phyloP scores from a whole-genome alignment of 2,329 filamentous ascomycete genomes.

The Apiospora pterosperma region DNA sequence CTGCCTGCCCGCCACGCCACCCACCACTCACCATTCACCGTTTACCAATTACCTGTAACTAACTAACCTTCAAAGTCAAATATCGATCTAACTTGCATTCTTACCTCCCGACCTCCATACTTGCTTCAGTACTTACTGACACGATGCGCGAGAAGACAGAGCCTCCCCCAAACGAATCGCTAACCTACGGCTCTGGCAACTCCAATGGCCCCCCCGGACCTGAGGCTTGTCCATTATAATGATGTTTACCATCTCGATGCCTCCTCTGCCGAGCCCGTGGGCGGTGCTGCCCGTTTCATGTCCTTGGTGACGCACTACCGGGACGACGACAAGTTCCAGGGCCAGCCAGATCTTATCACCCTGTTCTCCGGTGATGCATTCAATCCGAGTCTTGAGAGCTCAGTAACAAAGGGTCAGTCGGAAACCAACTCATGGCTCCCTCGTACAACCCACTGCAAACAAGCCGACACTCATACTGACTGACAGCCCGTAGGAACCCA shows the following conservation, averaged over 20 bases:
- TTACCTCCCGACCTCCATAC: neutral
- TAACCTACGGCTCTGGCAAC: conserved; percentile 27
- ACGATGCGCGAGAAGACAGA: conserved; percentile 24
- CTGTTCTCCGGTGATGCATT: conserved; percentile 92
- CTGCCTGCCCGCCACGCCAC: neutral
- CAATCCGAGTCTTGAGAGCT: conserved; percentile 85
- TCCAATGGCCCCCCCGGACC: conserved; percentile 53
- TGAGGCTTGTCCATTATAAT: conserved; percentile 87
- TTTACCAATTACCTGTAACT: no score
- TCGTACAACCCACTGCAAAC: neutral
- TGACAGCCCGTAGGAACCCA: conserved; percentile 56
- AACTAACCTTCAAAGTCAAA: no score
- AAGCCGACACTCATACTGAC: neutral
- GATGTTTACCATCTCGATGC: conserved; percentile 88
- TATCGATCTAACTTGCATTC: neutral
- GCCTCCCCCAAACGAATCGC: conserved; percentile 26
- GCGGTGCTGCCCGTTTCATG: conserved; percentile 78
- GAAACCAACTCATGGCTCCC: neutral
- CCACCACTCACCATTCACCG: no score
- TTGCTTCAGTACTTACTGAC: neutral
- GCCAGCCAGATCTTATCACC: conserved; percentile 65
- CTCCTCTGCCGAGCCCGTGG: conserved; percentile 74
- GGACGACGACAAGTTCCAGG: conserved; percentile 54
- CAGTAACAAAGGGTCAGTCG: conserved; percentile 75
- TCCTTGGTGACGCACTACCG: conserved; percentile 75